Conservation (phyloP, 2,329 filamentous ascomycete genomes). For the Alternaria ethzedia region DNA sequence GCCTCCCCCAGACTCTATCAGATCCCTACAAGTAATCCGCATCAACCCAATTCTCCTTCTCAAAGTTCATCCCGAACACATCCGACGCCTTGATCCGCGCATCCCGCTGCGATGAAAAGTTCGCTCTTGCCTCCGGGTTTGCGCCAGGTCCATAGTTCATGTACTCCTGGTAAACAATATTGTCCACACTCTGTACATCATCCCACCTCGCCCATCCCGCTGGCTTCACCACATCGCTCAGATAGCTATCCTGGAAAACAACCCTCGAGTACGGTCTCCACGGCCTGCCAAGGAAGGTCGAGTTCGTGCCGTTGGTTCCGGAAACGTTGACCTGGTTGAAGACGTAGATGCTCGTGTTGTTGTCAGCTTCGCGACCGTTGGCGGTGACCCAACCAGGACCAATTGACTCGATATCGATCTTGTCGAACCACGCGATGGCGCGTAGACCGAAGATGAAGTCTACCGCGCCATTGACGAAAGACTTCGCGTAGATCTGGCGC, state of each 20-base stretch:
- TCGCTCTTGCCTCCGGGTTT: neutral
- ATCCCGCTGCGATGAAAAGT: constrained; percentile 14
- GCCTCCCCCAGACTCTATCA: accelerated
- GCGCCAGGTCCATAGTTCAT: constrained; percentile 27
- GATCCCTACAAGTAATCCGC: constrained; percentile 1
- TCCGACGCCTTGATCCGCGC: constrained; percentile 11
- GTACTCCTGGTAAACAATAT: constrained; percentile 24
- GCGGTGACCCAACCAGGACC: constrained; percentile 28
- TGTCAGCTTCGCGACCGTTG: constrained; percentile 23
- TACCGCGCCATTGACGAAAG: constrained; percentile 63
- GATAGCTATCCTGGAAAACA: constrained; percentile 55
- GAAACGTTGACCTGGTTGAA: constrained; percentile 58
- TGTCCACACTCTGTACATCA: constrained; percentile 17
- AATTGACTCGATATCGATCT: constrained; percentile 34
- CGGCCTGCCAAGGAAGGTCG: constrained; percentile 57
- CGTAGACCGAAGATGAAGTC: constrained; percentile 63
- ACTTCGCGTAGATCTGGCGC: constrained; percentile 60
- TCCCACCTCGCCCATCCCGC: constrained; percentile 59
- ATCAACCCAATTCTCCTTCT: constrained; percentile 27
- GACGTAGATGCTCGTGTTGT: constrained; percentile 55
- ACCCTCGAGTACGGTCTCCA: constrained; percentile 58
- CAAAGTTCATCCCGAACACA: constrained; percentile 17
- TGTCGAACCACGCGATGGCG: constrained; percentile 56
- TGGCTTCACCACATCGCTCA: constrained; percentile 62
- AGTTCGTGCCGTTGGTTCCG: constrained; percentile 41